These are phyloP conservation scores for Neurospora africana DNA, from an alignment of 495 filamentous ascomycete genomes.

Conservation along the genomic window DNA sequence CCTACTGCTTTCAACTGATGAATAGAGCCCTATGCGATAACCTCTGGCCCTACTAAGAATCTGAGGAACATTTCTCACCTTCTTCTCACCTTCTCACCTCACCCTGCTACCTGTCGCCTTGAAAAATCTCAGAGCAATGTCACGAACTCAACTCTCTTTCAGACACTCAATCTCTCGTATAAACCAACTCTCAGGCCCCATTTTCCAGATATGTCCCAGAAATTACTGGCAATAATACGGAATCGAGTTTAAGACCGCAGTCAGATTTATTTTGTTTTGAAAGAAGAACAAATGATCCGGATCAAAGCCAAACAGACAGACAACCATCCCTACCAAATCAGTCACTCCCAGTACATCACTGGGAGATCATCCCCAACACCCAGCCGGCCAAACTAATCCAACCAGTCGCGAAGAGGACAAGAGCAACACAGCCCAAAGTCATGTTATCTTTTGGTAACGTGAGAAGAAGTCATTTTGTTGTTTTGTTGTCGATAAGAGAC, in stretches of 20 bases:
- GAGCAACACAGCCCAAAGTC: constrained; percentile 3
- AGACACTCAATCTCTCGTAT: not conserved
- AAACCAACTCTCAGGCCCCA: not conserved
- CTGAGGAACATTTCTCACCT: not conserved
- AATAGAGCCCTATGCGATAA: not conserved
- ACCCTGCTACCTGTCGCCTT: not conserved
- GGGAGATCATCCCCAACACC: not conserved
- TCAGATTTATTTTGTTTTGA: not conserved
- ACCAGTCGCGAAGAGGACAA: constrained; percentile 3
- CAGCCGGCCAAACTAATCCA: not conserved
- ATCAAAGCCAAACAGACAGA: not conserved
- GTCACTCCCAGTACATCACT: not conserved
- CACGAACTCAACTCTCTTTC: not conserved
- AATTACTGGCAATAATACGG: not conserved
- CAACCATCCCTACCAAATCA: not conserved
- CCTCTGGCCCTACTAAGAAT: not conserved
- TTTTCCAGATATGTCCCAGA: not conserved
- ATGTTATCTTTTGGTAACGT: not conserved
- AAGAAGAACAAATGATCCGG: not conserved
- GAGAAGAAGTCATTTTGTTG: not conserved
- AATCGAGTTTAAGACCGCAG: not conserved
- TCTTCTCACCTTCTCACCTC: not conserved
- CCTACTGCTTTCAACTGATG: not conserved
- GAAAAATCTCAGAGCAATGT: not conserved
- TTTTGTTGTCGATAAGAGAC: not conserved